A percentile compares a stretch with the other conserved stretches of the same genome.
Evolutionary conservation across 148 eudicot species (phyloP).

Genomic region (Camellia granthamiana): DNA sequence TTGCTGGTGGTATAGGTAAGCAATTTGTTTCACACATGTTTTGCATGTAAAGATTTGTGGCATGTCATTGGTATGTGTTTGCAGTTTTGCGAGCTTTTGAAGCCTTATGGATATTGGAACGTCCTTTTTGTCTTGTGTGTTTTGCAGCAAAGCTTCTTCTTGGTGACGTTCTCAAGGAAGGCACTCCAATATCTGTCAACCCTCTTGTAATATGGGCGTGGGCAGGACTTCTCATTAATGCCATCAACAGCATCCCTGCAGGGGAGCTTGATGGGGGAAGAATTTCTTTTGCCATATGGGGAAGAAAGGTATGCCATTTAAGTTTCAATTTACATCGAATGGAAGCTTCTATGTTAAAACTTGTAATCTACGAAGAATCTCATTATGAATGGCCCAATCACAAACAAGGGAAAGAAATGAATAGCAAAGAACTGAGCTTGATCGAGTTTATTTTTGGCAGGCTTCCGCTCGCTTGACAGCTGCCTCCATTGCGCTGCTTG

Average conservation of each 20-base stretch:
- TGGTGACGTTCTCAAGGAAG: constrained; percentile 93
- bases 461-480: constrained; percentile 67
- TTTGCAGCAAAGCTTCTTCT: constrained; percentile 68
- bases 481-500: constrained; percentile 75
- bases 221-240: constrained; percentile 98
- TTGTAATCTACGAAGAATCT: not conserved
- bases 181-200: constrained; percentile 78
- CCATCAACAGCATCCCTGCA: constrained; percentile 96
- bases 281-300: constrained; percentile 89
- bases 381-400: not conserved
- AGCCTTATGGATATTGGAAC: not conserved
- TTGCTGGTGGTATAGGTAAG: constrained; percentile 91
- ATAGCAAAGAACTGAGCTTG: not conserved
- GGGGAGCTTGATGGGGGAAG: constrained; percentile 99
- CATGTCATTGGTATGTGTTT: not conserved
- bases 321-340: not conserved
- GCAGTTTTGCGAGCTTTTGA: not conserved
- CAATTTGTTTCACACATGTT: constrained; percentile 6
- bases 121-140: not conserved
- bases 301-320: constrained; percentile 72
- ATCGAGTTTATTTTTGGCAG: constrained; percentile 40
- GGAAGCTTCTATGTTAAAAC: not conserved
- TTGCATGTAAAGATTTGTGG: constrained; percentile 1
- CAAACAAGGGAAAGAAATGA: not conserved
- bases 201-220: constrained; percentile 99